Base-by-base conservation (phyloP, 257 asterid genomes). In the Lithospermum erythrorhizon region DNA sequence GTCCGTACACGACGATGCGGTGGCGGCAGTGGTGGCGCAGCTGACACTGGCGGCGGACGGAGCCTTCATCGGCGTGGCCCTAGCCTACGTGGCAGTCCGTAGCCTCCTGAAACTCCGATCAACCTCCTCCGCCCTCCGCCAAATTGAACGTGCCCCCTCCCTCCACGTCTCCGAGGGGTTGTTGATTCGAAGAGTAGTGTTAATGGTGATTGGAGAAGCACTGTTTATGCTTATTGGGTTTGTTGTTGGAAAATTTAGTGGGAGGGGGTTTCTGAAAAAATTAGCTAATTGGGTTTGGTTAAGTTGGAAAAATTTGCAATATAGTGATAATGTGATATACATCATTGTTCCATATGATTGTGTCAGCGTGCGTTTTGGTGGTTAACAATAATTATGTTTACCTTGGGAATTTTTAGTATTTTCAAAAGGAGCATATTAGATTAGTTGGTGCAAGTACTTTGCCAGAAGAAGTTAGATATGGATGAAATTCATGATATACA, bases 401-500 rank as follows among this genome's bases (percentile, higher is more conserved):
- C 13, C 54, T 49, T 21, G 1, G 10, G 10, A 6, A 13, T 10
- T 53, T 19, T 6, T 19, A n/a, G 57, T 19, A 5, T 8, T 9
- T 37, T 37, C 9, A 6, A 9, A 53, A 53, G 15, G 15, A 19
- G 23, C 23, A 53, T 53, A 53, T 24, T 22, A 1, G 22, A 6
- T 14, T 63, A 4, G 59, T 64, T 24, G 52, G 14, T 5, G 58
- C n/a, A 51, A 67, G 29, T 68, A 18, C 37, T 61, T 59, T 79
- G 68, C 68, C 88, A 97, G 83, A 93, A 89, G 79, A 86, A 87
- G 79, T 83, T 93, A 69, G 76, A 70, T 71, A 81, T 89, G 88
- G 91, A 89, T 75, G 96, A 85, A 65, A 84, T 93, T 51, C 95
- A 93, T 58, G 99, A 93, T 70, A 84, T 93, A 66, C 94, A 84